phyloP scores from a whole-genome alignment of 148 eudicot species.

The Nyssa sinensis region DNA sequence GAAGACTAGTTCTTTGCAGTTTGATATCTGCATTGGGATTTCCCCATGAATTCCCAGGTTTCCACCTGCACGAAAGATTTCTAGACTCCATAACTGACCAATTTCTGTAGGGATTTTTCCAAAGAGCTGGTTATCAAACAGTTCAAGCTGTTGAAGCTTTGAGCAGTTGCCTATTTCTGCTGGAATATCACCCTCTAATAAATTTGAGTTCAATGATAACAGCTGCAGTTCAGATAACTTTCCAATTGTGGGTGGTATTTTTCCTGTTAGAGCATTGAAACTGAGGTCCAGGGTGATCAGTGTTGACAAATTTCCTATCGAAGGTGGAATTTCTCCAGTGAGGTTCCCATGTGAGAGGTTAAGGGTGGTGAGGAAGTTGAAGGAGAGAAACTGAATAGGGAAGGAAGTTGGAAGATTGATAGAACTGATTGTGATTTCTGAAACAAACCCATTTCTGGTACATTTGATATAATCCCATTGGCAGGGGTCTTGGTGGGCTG shows the following conservation, averaged over 20 bases:
- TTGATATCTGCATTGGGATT: conserved; percentile 37
- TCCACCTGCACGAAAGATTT: conserved; percentile 41
- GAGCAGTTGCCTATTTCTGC: conserved; percentile 36
- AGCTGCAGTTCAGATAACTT: conserved; percentile 20
- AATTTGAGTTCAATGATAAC: conserved; percentile 30
- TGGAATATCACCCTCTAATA: conserved; percentile 27
- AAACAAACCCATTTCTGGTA: conserved; percentile 22
- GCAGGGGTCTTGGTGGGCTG: conserved; percentile 25
- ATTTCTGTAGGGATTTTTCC: conserved; percentile 34
- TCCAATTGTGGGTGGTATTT: conserved; percentile 29
- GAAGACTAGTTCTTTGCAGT: conserved; percentile 26
- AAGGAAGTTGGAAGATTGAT: conserved; percentile 27
- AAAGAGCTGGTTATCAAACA: conserved; percentile 35
- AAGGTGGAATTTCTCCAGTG: conserved; percentile 30
- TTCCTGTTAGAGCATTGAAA: conserved; percentile 29
- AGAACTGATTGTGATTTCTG: conserved; percentile 29
- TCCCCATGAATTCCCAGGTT: conserved; percentile 31
- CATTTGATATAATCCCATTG: conserved; percentile 29
- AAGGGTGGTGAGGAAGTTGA: conserved; percentile 25
- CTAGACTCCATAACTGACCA: conserved; percentile 18
- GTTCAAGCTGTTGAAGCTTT: conserved; percentile 24
- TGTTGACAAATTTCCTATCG: conserved; percentile 25
- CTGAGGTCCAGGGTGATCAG: conserved; percentile 31
- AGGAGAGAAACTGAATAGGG: conserved; percentile 30
- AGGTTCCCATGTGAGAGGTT: conserved; percentile 28